Base-by-base conservation (phyloP, 768 basidiomycete species). In the Leccinum sublutescens region DNA sequence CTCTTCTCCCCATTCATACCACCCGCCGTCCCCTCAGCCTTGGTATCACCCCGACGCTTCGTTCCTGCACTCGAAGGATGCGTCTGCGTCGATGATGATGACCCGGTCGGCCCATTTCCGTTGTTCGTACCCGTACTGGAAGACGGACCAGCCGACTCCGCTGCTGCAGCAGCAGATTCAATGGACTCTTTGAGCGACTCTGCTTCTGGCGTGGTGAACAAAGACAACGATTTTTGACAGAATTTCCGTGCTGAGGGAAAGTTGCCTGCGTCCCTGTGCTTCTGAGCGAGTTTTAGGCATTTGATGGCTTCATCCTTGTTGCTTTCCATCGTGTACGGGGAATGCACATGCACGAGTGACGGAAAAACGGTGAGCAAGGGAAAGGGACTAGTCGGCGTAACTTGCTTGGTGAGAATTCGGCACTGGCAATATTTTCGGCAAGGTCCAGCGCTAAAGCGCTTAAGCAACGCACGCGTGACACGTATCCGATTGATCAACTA, bases 301-400 rank as follows among this genome's bases (percentile, higher is more conserved):
- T 89, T 86, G 58, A 88, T 72, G 36, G 93, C 93, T 75, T 96
- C 93, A 70, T 96, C 93, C 65, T 85, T 91, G 80, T 96, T 96
- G 74, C 88, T 87, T 74, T 91, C 89, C 89, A 91, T 90, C 54
- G 36, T 57, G 63, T 52, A 58, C 58, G 52, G 55, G 21, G 54
- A 19, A 45, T 36, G 50, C 11, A 34, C 43, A 36, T 54, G 27
- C 52, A 56, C 64, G 49, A 61, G 56, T 47, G 58, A 59, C 54
- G 54, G 31, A 62, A 45, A 29, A 58, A 55, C 47, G 52, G 57
- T 55, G 58, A 50, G 56, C 40, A 55, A 43, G 3, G n/a, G 25
- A 38, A 57, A 29, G 9, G 33, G 47, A 31, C 60, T 43, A n/a
- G 59, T 43, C 31, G 19, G 48, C 45, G 21, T 12, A 48, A 54